Evolutionary conservation across 129 eudicot species (phyloP).

Genomic region (Flaveria bidentis): DNA sequence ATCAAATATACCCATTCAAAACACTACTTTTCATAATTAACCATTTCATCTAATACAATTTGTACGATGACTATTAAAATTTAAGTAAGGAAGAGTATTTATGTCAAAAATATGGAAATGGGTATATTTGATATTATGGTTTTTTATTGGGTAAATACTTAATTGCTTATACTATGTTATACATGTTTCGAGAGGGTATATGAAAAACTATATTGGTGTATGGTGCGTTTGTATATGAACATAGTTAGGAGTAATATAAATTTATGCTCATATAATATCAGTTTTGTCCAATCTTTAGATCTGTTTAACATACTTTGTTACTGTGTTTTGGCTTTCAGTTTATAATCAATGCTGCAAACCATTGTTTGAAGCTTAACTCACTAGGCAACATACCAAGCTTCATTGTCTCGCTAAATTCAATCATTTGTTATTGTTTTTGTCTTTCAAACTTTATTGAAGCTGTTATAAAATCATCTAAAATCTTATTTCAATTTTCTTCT

Average conservation of each 20-base stretch:
- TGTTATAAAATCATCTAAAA: constrained; percentile 5
- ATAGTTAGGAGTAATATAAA: neutral
- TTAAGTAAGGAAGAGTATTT: neutral
- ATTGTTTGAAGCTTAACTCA: no score
- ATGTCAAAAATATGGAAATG: neutral
- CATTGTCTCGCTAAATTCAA: neutral
- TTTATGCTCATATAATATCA: neutral
- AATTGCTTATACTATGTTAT: no score
- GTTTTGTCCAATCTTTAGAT: neutral
- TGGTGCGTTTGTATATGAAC: neutral
- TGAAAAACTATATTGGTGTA: neutral
- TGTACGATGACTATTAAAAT: neutral
- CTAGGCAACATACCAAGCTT: neutral
- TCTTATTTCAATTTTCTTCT: no score
- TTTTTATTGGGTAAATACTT: no score
- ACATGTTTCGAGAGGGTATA: no score
- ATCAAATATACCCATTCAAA: neutral
- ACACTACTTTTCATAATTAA: neutral
- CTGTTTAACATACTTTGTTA: neutral
- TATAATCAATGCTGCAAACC: no score
- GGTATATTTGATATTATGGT: no score
- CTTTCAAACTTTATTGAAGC: constrained; percentile 16
- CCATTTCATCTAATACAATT: neutral
- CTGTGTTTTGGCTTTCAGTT: neutral
- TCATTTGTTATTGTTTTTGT: neutral